A percentile compares a stretch with the other conserved stretches of the same genome.
These are phyloP conservation scores for Cucumis sativus DNA, from an alignment of 306 rosid species.

Conservation along the genomic window DNA sequence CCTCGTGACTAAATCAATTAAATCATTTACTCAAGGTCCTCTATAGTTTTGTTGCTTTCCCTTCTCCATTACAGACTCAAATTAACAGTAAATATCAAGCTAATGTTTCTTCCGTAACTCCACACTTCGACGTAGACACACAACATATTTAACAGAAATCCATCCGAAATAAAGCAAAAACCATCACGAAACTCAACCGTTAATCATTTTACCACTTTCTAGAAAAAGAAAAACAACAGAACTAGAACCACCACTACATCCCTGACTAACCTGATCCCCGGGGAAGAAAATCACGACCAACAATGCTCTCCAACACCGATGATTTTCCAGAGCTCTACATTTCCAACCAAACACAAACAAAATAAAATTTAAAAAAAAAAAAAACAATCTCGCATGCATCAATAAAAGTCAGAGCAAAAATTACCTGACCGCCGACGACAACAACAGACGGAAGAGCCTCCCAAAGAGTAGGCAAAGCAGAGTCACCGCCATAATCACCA, in stretches of 20 bases:
- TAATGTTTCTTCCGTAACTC: background rate
- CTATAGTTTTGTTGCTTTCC: background rate
- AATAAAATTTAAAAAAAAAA: too few species aligned
- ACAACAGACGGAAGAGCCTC: slow-evolving; percentile 32
- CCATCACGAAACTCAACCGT: background rate
- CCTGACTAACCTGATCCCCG: slow-evolving; percentile 58
- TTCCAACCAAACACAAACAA: slow-evolving; percentile 1
- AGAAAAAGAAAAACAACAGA: background rate
- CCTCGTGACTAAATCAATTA: background rate
- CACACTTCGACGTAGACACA: background rate
- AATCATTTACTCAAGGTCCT: background rate
- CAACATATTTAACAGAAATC: background rate
- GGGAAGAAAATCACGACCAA: slow-evolving; percentile 85
- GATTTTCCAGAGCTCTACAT: slow-evolving; percentile 77
- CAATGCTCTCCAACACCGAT: slow-evolving; percentile 70
- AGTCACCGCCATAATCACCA: slow-evolving; percentile 26
- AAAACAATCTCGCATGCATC: background rate
- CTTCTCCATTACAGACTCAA: background rate
- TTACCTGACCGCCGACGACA: slow-evolving; percentile 28
- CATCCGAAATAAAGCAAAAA: background rate
- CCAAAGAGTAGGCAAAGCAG: slow-evolving; percentile 32
- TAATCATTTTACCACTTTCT: background rate
- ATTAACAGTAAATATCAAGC: background rate
- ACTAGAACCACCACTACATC: background rate
- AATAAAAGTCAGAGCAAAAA: background rate